phyloP scores from a whole-genome alignment of 2,329 filamentous ascomycete genomes.

The Alternaria rosae region DNA sequence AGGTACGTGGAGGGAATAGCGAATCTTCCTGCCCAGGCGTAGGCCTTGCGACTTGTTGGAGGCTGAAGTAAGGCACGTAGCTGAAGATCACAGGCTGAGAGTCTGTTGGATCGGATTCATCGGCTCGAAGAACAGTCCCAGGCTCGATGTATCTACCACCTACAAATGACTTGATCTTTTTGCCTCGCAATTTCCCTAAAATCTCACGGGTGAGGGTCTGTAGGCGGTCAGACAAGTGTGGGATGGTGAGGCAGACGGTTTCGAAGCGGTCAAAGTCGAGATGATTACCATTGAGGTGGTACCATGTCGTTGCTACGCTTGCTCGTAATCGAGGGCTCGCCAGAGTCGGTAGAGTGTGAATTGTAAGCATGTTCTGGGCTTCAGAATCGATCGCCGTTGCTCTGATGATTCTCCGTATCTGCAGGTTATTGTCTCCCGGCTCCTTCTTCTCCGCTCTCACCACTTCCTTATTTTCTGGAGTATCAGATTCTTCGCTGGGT shows the following conservation, averaged over 20 bases:
- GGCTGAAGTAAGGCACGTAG: slow-evolving; percentile 39
- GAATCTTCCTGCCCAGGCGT: slow-evolving; percentile 7
- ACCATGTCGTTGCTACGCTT: slow-evolving; percentile 33
- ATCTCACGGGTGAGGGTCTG: slow-evolving; percentile 23
- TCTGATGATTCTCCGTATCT: slow-evolving; percentile 38
- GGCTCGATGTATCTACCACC: slow-evolving; percentile 45
- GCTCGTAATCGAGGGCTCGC: slow-evolving; percentile 16
- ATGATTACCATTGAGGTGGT: slow-evolving; percentile 30
- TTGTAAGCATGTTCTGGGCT: slow-evolving; percentile 24
- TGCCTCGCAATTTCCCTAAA: slow-evolving; percentile 33
- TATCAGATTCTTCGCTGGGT: neutral
- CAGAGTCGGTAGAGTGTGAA: slow-evolving; percentile 33
- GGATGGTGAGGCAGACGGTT: slow-evolving; percentile 30
- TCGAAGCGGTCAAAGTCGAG: slow-evolving; percentile 38
- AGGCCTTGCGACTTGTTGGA: slow-evolving; percentile 16
- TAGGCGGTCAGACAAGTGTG: slow-evolving; percentile 25
- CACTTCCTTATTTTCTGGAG: neutral
- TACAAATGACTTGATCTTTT: slow-evolving; percentile 33
- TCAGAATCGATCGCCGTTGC: slow-evolving; percentile 24
- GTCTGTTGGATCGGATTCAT: slow-evolving; percentile 28
- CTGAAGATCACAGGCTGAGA: slow-evolving; percentile 39
- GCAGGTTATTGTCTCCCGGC: slow-evolving; percentile 17
- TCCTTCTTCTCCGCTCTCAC: neutral
- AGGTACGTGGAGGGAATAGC: slow-evolving; percentile 30
- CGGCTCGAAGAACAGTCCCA: slow-evolving; percentile 41